phyloP scores from a whole-genome alignment of 116 monocot genomes.

The Iris pallida region DNA sequence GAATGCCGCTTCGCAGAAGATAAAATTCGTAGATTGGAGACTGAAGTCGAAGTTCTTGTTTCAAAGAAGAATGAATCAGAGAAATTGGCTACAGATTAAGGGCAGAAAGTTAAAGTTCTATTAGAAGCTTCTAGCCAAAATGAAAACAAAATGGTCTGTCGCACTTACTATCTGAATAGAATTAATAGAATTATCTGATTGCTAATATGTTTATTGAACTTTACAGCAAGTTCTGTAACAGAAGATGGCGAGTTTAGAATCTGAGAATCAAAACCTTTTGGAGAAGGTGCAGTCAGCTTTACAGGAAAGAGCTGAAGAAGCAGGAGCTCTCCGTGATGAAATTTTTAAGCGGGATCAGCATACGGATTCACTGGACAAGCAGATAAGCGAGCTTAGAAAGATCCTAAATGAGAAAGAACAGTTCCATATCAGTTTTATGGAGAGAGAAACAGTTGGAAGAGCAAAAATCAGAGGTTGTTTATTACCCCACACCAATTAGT shows the following conservation, averaged over 20 bases:
- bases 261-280: conserved; percentile 48
- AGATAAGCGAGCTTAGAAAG: conserved; percentile 48
- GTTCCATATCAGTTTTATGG: conserved; percentile 24
- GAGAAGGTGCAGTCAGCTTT: conserved; percentile 35
- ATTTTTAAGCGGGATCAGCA: conserved; percentile 45
- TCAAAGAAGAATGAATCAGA: conserved; percentile 55
- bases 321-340: conserved; percentile 39
- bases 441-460: conserved; percentile 68
- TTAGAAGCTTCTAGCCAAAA: conserved; percentile 37
- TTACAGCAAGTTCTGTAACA: conserved; percentile 64
- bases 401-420: conserved; percentile 70
- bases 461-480: conserved; percentile 61
- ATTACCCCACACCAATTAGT: background rate
- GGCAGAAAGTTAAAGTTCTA: conserved; percentile 46
- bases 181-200: background rate
- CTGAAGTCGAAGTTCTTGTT: conserved; percentile 45
- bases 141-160: conserved; percentile 67
- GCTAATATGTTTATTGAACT: conserved; percentile 15
- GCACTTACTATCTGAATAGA: background rate
- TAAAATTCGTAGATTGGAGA: conserved; percentile 51
- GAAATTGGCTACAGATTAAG: conserved; percentile 42
- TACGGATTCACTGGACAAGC: conserved; percentile 43
- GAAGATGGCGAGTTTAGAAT: conserved; percentile 61
- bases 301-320: conserved; percentile 46
- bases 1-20: conserved; percentile 88